Base-by-base conservation (phyloP, 345 rosid genomes). In the Orychophragmus violaceus region DNA sequence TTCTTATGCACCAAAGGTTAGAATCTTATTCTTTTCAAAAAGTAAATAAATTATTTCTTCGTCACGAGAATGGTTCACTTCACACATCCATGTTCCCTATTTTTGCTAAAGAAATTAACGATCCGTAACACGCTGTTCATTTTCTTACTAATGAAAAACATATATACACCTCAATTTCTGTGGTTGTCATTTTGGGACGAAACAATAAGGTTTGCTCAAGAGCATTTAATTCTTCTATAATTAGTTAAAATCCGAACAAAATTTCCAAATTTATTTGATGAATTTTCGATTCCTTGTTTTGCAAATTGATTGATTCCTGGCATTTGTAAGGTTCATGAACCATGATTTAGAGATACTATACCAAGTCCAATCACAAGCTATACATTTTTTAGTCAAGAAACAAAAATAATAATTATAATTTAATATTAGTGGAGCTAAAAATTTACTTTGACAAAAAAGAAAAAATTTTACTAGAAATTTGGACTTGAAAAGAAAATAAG, bases 401-500 rank as follows among this genome's bases (percentile, higher is more conserved):
- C 21, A n/a, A n/a, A n/a, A 6, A 13, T 16, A 19, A 42, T 27
- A 45, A 16, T 27, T 21, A 44, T 28, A 39, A 9, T 25, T 39
- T 36, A 66, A 32, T n/a, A 66, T 53, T 4, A 54, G 8, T 14
- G 12, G 66, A 61, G 23, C 13, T 16, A 35, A 49, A 48, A 25
- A 57, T 23, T n/a, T n/a, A n/a, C n/a, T n/a, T n/a, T n/a, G n/a
- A n/a, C n/a, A n/a, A n/a, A n/a, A n/a, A n/a, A n/a, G n/a, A 8
- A 33, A 33, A 2, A 33, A 9, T 9, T 33, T 33, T 33, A 22
- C 60, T 27, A 62, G 23, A 63, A 45, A 6, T 45, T 25, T 52
- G 69, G 75, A 62, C 58, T 5, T 17, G 41, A 54, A 71, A 53
- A 8, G 8, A 54, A 62, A 70, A 70, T 13, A 45, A 56, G 14